Evolutionary conservation across 495 filamentous ascomycete genomes (phyloP).

Genomic region (Stereocaulon alpinum): DNA sequence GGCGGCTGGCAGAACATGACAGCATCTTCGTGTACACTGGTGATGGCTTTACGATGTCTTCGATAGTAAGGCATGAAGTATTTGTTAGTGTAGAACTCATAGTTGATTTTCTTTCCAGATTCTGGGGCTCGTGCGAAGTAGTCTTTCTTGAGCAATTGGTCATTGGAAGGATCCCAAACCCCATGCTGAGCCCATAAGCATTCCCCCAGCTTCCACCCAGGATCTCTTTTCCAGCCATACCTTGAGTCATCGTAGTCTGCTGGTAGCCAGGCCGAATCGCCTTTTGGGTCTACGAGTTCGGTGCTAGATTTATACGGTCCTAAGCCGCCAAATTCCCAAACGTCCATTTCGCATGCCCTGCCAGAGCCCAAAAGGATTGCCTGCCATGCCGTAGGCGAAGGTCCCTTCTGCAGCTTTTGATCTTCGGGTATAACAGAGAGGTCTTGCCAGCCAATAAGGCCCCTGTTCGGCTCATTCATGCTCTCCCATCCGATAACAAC

Average conservation of each 20-base stretch:
- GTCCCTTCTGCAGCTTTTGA: constrained; percentile 86
- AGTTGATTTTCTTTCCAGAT: constrained; percentile 61
- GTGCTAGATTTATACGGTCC: constrained; percentile 83
- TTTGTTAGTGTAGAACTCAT: constrained; percentile 74
- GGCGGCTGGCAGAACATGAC: constrained; percentile 90
- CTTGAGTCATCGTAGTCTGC: constrained; percentile 67
- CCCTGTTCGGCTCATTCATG: constrained; percentile 87
- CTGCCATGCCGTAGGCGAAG: constrained; percentile 91
- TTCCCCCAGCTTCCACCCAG: constrained; percentile 81
- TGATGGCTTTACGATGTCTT: constrained; percentile 60
- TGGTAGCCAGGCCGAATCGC: constrained; percentile 74
- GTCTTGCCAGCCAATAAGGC: constrained; percentile 77
- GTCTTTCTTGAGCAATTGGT: constrained; percentile 69
- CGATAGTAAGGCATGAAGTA: constrained; percentile 85
- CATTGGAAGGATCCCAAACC: constrained; percentile 77
- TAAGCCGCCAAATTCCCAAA: constrained; percentile 87
- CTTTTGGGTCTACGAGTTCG: constrained; percentile 77
- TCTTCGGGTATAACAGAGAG: constrained; percentile 72
- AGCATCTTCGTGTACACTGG: constrained; percentile 60
- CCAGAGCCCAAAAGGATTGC: constrained; percentile 84
- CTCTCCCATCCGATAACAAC: constrained; percentile 93
- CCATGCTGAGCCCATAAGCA: constrained; percentile 97
- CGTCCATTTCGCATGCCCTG: constrained; percentile 75
- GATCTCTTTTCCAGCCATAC: constrained; percentile 85
- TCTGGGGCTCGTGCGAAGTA: constrained; percentile 74